Evolutionary conservation across 345 rosid genomes (phyloP).

Genomic region (Eucalyptus cloeziana): DNA sequence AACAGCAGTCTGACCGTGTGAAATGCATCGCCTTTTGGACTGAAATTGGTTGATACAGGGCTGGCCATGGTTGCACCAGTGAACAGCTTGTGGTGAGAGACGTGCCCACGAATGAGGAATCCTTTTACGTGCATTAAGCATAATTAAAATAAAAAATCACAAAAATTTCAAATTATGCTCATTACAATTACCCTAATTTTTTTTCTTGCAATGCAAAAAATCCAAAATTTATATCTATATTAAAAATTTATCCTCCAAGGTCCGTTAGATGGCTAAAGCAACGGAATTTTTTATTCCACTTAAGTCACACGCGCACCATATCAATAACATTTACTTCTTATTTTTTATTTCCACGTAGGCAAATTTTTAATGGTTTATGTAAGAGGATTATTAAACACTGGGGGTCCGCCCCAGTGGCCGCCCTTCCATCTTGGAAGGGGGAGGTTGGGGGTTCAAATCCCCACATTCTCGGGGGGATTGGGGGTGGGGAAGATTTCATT

Average conservation of each 20-base stretch:
- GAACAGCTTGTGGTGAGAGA: background rate
- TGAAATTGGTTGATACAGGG: background rate
- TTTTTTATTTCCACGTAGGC: background rate
- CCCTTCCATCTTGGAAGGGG: too few species aligned
- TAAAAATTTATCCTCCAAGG: background rate
- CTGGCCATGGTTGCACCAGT: background rate
- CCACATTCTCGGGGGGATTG: too few species aligned
- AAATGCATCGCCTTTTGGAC: background rate
- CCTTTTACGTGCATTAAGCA: background rate
- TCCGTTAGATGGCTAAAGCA: background rate
- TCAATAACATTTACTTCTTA: too few species aligned
- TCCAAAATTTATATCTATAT: too few species aligned
- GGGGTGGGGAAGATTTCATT: too few species aligned
- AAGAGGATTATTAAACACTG: background rate
- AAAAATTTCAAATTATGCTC: too few species aligned
- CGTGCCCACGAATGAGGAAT: background rate
- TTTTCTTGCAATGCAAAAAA: too few species aligned
- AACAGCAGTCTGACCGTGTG: background rate
- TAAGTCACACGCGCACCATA: too few species aligned
- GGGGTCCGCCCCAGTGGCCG: too few species aligned
- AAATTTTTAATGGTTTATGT: background rate
- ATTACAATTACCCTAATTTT: background rate
- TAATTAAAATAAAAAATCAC: background rate
- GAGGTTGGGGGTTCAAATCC: too few species aligned
- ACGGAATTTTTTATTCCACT: background rate